Base-by-base conservation (phyloP, 345 rosid species). In the Orychophragmus violaceus region DNA sequence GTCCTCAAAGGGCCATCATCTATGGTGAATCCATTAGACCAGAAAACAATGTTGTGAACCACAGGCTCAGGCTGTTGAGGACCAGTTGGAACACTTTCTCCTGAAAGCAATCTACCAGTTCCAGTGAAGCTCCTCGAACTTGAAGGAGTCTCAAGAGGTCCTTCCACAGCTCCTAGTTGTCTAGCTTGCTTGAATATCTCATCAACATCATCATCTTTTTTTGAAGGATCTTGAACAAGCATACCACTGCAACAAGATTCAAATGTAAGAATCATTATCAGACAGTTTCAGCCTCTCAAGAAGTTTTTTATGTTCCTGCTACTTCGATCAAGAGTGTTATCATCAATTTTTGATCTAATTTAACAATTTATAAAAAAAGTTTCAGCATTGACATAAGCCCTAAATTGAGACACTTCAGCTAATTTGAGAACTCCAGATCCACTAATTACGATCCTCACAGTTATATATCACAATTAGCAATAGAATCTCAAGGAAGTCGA, bases 21-120 rank as follows among this genome's bases (percentile, higher is more conserved):
- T n/a, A 93, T 90, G 49, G 97, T 86, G 80, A 93, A 93, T 49
- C 98, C 98, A 80, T 90, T 86, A 30, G 79, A 73, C 98, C 97
- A 90, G 80, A 93, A 93, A 68, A 86, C 85, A 73, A 93, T 90
- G 79, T 85, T 90, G 73, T 93, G 94, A 71, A 81, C 55, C 1
- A 90, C 82, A 72, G 87, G 68, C 78, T 88, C 94, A 54, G 97
- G 98, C 74, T 81, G 96, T 78, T 82, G 89, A 72, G 84, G 85
- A 66, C 87, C 83, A 59, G 97, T 52, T 35, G 85, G 75, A 8
- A 84, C 72, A 41, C 74, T 78, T 76, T 93, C 97, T 27, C 98
- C 97, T 0, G 97, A 85, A 48, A 93, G 94, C 69, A 85, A 76
- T 64, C 96, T 83, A 21, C 91, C 90, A 33, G 91, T 82, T 63